These are phyloP conservation scores for Auriscalpium microsporum DNA, from an alignment of 768 basidiomycete genomes.

Conservation along the genomic window DNA sequence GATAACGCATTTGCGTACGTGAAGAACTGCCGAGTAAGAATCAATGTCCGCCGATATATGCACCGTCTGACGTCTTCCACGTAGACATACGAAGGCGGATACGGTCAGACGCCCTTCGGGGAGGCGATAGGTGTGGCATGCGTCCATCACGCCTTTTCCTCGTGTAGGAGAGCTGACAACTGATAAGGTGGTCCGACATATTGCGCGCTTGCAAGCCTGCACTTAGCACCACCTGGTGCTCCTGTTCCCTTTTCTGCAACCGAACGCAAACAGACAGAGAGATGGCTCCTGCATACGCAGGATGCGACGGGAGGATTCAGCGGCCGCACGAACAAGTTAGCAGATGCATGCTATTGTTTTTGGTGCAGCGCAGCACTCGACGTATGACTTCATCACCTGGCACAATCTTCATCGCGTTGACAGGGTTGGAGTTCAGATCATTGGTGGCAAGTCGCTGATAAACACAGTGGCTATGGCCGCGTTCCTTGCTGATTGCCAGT, in stretches of 20 bases:
- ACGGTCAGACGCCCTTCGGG: slow-evolving; percentile 68
- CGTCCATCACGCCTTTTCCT: background rate
- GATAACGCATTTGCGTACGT: slow-evolving; percentile 57
- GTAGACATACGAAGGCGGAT: slow-evolving; percentile 91
- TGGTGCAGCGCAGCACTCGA: slow-evolving; percentile 82
- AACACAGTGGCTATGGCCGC: slow-evolving; percentile 43
- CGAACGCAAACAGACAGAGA: slow-evolving; percentile 48
- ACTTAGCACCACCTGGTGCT: slow-evolving; percentile 35
- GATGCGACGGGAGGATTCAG: slow-evolving; percentile 63
- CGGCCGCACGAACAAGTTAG: slow-evolving; percentile 79
- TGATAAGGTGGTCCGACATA: slow-evolving; percentile 84
- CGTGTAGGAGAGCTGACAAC: background rate
- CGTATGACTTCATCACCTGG: slow-evolving; percentile 34
- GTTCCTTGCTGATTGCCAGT: slow-evolving; percentile 76
- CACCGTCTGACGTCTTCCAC: background rate
- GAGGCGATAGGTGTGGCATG: slow-evolving; percentile 71
- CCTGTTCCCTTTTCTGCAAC: slow-evolving; percentile 18
- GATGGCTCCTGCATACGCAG: slow-evolving; percentile 77
- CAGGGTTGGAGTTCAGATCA: slow-evolving; percentile 43
- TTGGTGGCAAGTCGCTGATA: slow-evolving; percentile 52
- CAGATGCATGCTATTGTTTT: slow-evolving; percentile 95
- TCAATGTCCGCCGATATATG: background rate
- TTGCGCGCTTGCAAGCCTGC: slow-evolving; percentile 73
- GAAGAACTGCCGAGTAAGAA: slow-evolving; percentile 58
- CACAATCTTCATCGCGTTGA: background rate